Conservation (phyloP, 2,329 filamentous ascomycete species). For the Myriosclerotinia scirpicola region DNA sequence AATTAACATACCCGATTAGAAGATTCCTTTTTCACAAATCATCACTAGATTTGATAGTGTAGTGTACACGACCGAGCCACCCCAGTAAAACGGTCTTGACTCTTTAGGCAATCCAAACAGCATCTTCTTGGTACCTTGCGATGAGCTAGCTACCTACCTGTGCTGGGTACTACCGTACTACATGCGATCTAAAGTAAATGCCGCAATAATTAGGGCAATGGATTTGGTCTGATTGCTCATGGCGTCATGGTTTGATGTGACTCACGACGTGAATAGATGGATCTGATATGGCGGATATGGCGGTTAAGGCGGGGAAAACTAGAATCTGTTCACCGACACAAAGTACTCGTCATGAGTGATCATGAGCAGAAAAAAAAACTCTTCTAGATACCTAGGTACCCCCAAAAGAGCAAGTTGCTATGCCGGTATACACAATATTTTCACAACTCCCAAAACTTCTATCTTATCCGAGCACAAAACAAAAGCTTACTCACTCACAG, state of each 20-base stretch:
- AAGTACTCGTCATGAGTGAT: background rate
- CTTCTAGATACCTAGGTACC: background rate
- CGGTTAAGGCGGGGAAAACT: background rate
- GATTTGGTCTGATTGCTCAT: background rate
- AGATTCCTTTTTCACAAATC: too few species aligned
- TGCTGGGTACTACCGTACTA: too few species aligned
- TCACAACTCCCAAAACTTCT: background rate
- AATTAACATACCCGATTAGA: too few species aligned
- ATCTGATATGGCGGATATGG: conserved; percentile 16
- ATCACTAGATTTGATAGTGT: background rate
- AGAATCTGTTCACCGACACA: background rate
- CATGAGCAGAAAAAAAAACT: background rate
- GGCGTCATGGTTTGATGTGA: background rate
- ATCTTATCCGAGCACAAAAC: background rate
- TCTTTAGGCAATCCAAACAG: too few species aligned
- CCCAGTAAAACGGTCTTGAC: background rate
- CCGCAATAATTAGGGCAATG: background rate
- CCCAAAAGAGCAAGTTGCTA: background rate
- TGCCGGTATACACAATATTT: background rate
- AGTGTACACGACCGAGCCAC: background rate
- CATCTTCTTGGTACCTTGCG: too few species aligned
- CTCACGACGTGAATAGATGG: background rate
- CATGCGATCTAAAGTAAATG: background rate
- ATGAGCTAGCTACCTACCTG: too few species aligned
- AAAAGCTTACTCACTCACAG: background rate